Evolutionary conservation across 2,329 filamentous ascomycete species (phyloP).

Genomic region (Dendryphion nanum): DNA sequence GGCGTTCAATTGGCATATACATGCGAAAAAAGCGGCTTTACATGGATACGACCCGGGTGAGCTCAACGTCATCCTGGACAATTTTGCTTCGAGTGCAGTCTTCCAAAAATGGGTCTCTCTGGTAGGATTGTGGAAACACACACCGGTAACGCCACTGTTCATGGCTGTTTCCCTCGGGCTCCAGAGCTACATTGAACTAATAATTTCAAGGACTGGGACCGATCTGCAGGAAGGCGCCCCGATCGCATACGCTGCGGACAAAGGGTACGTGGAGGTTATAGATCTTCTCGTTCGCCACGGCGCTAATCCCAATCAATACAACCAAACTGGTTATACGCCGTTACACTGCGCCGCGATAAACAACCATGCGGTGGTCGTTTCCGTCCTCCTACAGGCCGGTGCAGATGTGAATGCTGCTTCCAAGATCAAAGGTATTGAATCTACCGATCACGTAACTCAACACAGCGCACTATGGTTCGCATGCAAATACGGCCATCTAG

Average conservation of each 20-base stretch:
- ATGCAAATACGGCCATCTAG: too few species aligned
- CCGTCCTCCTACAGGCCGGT: constrained; percentile 30
- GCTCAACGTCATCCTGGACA: constrained; percentile 8
- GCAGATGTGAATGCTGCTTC: constrained; percentile 9
- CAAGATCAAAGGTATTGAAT: too few species aligned
- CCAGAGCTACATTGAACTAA: constrained; percentile 3
- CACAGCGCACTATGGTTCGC: too few species aligned
- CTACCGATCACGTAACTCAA: too few species aligned
- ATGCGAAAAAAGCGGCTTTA: constrained; percentile 3
- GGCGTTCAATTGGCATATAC: constrained; percentile 10
- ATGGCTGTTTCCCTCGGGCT: constrained; percentile 9
- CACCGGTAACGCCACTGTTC: constrained; percentile 8
- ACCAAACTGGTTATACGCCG: constrained; percentile 27
- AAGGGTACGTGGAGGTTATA: constrained; percentile 9
- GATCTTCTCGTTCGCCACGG: constrained; percentile 11
- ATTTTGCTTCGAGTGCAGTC: constrained; percentile 2
- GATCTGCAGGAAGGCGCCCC: constrained; percentile 11
- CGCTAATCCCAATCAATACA: constrained; percentile 19
- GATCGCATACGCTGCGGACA: constrained; percentile 9
- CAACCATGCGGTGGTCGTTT: constrained; percentile 29
- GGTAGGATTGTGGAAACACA: constrained; percentile 1
- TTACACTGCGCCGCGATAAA: constrained; percentile 36
- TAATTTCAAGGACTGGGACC: too few species aligned
- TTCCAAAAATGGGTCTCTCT: constrained; percentile 6
- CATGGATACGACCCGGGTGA: constrained; percentile 2